Base-by-base conservation (phyloP, 2,329 filamentous ascomycete species). In the Didymella sp. region DNA sequence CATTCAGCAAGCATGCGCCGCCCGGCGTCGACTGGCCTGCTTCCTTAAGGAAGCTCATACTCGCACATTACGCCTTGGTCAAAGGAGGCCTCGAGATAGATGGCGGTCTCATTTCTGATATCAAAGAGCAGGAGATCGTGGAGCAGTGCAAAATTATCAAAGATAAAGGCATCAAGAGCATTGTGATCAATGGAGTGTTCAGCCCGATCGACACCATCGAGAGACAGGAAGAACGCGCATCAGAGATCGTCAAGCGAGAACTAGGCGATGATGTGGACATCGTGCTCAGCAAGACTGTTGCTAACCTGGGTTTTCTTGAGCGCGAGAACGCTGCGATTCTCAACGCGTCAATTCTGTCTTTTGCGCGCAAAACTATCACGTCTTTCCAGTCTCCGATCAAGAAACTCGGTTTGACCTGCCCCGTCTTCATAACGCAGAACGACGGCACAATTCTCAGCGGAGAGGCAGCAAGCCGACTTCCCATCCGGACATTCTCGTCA, bases 171-270 rank as follows among this genome's bases (percentile, higher is more conserved):
- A 71, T 82, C 48, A 75, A 71, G 19, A 78, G 78, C 35, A 75
- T 88, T 2, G 84, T 85, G 0, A 74, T 88, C 4, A 80, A 82
- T 4, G 84, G 85, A 2, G 80, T 86, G 8, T 87, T 84, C 70
- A 84, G 82, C 8, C 84, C 85, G 0, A 83, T 86, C 22, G 85
- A 88, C 64, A 79, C 81, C 9, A 61, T 78, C 3, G 80, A 80
- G 62, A 72, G 71, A 38, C 84, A 87, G 66, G 84, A 86, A 69
- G 75, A 81, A 35, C 71, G 76, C 3, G 83, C 82, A 3, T 76
- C 78, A 3, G 73, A 76, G 2, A 81, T 85, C 38, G 72, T 86
- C 17, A 74, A 76, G 24, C 71, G 77, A 6, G 81, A 81, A 61
- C 69, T 83, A 2, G 76, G 78, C 2, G 75, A 73, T 0, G 11